Evolutionary conservation across 2,329 filamentous ascomycete species (phyloP), one percentile per base, ranked within the genome.

Genomic region (Pyrenophora teres): DNA sequence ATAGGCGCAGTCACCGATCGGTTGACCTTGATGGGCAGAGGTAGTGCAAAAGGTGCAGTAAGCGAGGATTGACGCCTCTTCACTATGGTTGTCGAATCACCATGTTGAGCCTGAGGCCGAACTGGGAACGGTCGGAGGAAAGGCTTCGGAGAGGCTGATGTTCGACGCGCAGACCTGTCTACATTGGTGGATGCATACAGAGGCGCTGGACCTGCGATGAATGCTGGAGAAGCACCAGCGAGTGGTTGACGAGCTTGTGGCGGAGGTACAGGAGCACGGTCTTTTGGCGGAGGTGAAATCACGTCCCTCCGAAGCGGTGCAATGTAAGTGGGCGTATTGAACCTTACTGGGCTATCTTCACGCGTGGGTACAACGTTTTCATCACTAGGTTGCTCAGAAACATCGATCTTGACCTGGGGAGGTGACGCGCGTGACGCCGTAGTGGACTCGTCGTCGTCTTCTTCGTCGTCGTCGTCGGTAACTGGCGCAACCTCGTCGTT

Each of bases 121-220:
- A 74, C 64, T 4, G 72, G 72, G 12, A 74, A 63, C 3, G 71
- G 71, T 23, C 69, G 66, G 16, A 74, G 53, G 38, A 71, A 72
- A 12, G 71, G 70, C 50, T 74, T 74, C 2, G 71, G 68, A 6
- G 63, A 67, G 25, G 65, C 59, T 19, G 70, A 70, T 8, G 69
- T 56, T n/a, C 71, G 66, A 21, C 60, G 64, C 23, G 59, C 52
- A 10, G 54, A 46, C 18, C 55, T 61, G 10, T 40, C 35, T 33
- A 58, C 50, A 7, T 44, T 50, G 32, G 52, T 50, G 21, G 52
- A 56, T 19, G 55, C 42, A 25, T 44, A 50, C 25, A 39, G 31
- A 4, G 44, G 49, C 12, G 52, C 40, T 16, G 45, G 40, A 13
- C 53, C 42, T 33, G 36, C 30, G 9, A 31, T 40, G 13, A 48